Base-by-base conservation (phyloP, 169 alveolate species). In the Eimeria zaria region DNA sequence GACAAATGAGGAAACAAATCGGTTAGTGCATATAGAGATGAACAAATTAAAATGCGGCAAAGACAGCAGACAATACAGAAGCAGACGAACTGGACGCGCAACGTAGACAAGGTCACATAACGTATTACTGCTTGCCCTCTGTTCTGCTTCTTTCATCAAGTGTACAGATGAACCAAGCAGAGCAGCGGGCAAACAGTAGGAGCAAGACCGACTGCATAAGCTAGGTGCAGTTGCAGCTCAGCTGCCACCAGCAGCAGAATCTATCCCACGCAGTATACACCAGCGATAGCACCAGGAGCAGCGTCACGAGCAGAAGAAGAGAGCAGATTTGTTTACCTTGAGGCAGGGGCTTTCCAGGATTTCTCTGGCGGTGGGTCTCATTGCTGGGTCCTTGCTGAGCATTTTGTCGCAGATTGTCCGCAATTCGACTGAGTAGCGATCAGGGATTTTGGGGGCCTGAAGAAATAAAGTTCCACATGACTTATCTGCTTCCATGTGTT, bases 291-390 rank as follows among this genome's bases (percentile, higher is more conserved):
- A 24, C 67, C 88, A 78, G 62, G 22, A 12, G 64, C 67, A 46
- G 88, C 67, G 33, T 12, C 60, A 53, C 62, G 16, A 78, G 9
- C 81, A 53, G 81, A 1, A 36, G n/a, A 2, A 9, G 78, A 64
- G 16, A 12, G 73, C 36, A 44, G 14, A 14, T 4, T 58, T 58
- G 67, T 58, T 85, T 27, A 83, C 97, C 94, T 81, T 91, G 24
- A 94, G 67, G 89, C 87, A 74, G 69, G 89, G 91, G 67, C 85
- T 76, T 39, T 91, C 88, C 84, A 97, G 96, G 9, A 97, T 93
- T 48, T 97, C 96, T n/a, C 89, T 73, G 48, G 98, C 96, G 0
- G 96, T 89, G 36, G 97, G 98, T 44, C 98, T 62, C 60, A 73
- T 81, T 41, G 36, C 73, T 41, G 96, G 95, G 95, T 97, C 96